Conservation (phyloP, 495 filamentous ascomycete genomes). For the Aspergillus asperescens region DNA sequence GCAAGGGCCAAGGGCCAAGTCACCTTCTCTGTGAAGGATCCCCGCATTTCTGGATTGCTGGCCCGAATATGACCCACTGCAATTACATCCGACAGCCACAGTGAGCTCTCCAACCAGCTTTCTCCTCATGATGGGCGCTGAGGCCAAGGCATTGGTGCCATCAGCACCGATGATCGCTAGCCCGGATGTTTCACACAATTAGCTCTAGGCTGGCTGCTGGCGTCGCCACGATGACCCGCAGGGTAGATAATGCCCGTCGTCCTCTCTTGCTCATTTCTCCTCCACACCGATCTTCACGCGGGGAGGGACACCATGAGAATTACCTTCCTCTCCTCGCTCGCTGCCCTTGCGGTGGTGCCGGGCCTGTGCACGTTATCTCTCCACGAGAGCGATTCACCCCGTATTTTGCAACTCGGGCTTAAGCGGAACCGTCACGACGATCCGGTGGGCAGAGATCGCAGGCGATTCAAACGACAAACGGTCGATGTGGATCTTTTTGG, state of each 20-base stretch:
- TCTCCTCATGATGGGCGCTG: no score
- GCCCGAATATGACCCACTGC: no score
- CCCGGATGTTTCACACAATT: no score
- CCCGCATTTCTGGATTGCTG: no score
- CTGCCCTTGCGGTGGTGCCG: neutral
- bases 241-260: neutral
- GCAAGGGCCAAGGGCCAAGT: no score
- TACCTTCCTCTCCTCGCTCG: conserved; percentile 1
- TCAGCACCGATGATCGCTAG: no score
- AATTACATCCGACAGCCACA: no score
- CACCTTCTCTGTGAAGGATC: no score
- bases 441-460: conserved; percentile 4
- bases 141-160: no score
- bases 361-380: neutral
- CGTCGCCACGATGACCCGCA: neutral
- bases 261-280: neutral
- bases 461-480: conserved; percentile 5
- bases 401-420: conserved; percentile 4
- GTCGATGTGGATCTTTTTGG: conserved; percentile 8
- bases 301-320: conserved; percentile 1
- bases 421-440: neutral
- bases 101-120: no score
- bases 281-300: neutral
- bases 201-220: neutral
- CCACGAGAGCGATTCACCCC: conserved; percentile 8